These are phyloP conservation scores for Ophiobolus disseminans DNA, from an alignment of 2,329 filamentous ascomycete species.

Conservation along the genomic window DNA sequence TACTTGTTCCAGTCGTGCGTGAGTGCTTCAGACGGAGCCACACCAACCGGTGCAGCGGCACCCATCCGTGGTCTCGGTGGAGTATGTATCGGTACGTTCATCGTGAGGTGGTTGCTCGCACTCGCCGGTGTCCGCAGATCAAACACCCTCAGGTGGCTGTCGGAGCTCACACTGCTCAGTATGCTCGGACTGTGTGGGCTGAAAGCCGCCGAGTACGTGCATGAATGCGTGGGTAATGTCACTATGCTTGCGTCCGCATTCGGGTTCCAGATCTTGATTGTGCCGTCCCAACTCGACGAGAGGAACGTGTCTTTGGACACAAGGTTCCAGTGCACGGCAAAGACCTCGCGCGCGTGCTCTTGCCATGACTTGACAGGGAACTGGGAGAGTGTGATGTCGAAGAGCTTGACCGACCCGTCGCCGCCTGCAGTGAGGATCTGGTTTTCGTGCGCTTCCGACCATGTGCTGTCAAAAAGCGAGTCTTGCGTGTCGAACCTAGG, in stretches of 20 bases:
- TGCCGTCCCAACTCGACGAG: conserved; percentile 94
- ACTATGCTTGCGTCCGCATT: conserved; percentile 74
- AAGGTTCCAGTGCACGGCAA: conserved; percentile 91
- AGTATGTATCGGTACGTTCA: conserved; percentile 83
- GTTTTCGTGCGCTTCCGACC: conserved; percentile 96
- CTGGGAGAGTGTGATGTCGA: conserved; percentile 79
- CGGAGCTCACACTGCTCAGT: conserved; percentile 85
- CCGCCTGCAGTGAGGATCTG: conserved; percentile 89
- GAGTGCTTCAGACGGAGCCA: conserved; percentile 79
- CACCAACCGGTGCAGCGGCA: conserved; percentile 47
- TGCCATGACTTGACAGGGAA: conserved; percentile 93
- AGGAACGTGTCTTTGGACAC: conserved; percentile 89
- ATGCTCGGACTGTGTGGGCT: conserved; percentile 86
- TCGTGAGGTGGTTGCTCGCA: conserved; percentile 84
- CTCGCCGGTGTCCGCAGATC: conserved; percentile 87
- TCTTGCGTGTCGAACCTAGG: conserved; percentile 95
- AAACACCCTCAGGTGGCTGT: conserved; percentile 88
- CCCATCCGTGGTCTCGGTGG: conserved; percentile 62
- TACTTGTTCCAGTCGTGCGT: conserved; percentile 99
- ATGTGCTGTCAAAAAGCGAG: conserved; percentile 90
- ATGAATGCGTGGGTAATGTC: conserved; percentile 89
- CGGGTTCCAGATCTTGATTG: conserved; percentile 94
- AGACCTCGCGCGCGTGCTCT: conserved; percentile 92
- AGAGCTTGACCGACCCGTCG: conserved; percentile 93
- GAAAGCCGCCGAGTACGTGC: conserved; percentile 93